Conservation (phyloP, 1,284 basidiomycete species). For the Marasmius fiardii region DNA sequence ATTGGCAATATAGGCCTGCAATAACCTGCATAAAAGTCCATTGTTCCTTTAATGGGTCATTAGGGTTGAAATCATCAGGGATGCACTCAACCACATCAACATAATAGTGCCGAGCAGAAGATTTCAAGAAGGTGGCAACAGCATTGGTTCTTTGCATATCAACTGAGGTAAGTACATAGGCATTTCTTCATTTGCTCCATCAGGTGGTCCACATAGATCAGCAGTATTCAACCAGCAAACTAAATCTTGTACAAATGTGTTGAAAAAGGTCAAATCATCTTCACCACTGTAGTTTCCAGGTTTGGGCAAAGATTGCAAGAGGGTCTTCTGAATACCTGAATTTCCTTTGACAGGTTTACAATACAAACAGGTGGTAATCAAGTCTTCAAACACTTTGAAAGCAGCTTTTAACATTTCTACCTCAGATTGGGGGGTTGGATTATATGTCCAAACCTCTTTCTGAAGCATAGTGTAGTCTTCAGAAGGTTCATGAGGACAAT, state of each 20-base stretch:
- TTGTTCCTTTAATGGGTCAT: background rate
- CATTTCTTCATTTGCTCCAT: no score
- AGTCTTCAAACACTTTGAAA: background rate
- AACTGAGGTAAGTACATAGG: background rate
- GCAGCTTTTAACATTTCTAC: slow-evolving; percentile 3
- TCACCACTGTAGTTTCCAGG: no score
- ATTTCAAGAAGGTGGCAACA: background rate
- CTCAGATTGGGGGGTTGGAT: background rate
- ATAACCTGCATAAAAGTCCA: background rate
- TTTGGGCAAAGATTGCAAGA: no score
- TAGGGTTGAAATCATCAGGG: background rate
- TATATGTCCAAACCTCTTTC: no score
- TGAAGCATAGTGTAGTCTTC: no score
- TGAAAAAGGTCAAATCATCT: no score
- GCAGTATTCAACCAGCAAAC: no score
- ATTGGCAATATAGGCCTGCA: no score
- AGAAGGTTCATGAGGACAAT: no score
- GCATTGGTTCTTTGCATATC: background rate
- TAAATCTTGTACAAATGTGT: no score
- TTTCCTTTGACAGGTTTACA: background rate
- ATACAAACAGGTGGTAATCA: background rate
- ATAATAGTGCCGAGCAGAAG: background rate
- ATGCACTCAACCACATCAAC: background rate
- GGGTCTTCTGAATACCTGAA: slow-evolving; percentile 3
- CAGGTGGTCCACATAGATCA: no score